Evolutionary conservation across 768 basidiomycete species (phyloP), one percentile per base, ranked within the genome.

Genomic region (Collybiopsis luxurians): DNA sequence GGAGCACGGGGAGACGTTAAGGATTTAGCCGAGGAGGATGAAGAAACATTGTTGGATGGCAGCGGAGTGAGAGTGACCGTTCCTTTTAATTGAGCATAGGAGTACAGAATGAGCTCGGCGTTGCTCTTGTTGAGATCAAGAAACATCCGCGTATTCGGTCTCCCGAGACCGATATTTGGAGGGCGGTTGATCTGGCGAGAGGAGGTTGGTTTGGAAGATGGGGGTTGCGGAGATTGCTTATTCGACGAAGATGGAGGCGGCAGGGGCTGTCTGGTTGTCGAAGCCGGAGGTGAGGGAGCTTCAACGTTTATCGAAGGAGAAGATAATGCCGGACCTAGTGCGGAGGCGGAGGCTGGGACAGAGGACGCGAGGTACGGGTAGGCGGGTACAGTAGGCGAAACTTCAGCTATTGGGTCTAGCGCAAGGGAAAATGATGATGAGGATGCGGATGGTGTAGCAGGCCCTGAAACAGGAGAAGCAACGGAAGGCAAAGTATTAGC

Each of bases 11-110:
- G 1, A 73, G 74, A 53, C 6, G 39, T 10, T 10, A 40, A 19
- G 23, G 50, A 53, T n/a, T 27, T 53, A 34, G 4, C 13, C 11
- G 51, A 42, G n/a, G 40, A 54, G 2, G 53, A 45, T 11, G 17
- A 7, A 19, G 53, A 36, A 40, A 34, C 3, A 23, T 21, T 26
- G 23, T 51, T 51, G 7, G 65, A 30, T 2, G 75, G 70, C 3
- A 74, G 65, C 1, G 87, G 81, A 4, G 80, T 75, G 59, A 93
- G 69, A 23, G 80, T 73, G 17, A 90, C 75, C 0, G 83, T 81
- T 4, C 93, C 93, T 5, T 82, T 73, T 30, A 95, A 78, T 56
- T 94, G 90, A 0, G 86, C 90, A 62, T 95, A 95, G 0, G 92
- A 85, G 68, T 95, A 95, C 1, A 95, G 79, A 19, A 95, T 82